phyloP scores from a whole-genome alignment of 2,329 filamentous ascomycete genomes.

The Chrysosporium queenslandicum region DNA sequence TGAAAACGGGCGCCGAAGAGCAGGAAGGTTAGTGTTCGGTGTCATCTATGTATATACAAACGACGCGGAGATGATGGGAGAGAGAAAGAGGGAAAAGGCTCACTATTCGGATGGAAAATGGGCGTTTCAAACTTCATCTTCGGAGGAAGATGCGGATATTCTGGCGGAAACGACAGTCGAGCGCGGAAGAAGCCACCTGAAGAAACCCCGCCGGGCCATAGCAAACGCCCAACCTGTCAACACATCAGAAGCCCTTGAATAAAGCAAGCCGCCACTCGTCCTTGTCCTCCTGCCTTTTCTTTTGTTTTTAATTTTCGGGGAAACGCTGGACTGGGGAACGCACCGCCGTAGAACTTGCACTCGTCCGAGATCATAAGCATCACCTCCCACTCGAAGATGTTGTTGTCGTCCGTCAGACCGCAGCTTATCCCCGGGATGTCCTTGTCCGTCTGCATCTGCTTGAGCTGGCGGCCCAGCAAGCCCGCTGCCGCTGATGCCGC shows the following conservation, averaged over 20 bases:
- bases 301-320: not conserved
- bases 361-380: conserved; percentile 98
- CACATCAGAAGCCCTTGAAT: no score
- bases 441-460: conserved; percentile 84
- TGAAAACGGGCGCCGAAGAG: conserved; percentile 24
- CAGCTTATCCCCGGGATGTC: conserved; percentile 92
- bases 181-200: conserved; percentile 87
- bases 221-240: no score
- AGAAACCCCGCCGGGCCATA: not conserved
- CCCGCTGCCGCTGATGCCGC: conserved; percentile 48
- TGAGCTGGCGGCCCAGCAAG: conserved; percentile 75
- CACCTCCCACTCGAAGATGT: conserved; percentile 96
- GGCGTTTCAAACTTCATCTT: conserved; percentile 77
- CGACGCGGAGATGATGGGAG: not conserved
- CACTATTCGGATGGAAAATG: conserved; percentile 86
- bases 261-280: no score
- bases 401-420: conserved; percentile 64
- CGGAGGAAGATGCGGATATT: conserved; percentile 81
- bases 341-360: conserved; percentile 86
- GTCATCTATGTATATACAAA: no score
- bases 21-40: not conserved
- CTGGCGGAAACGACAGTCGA: conserved; percentile 66
- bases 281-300: not conserved
- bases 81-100: conserved; percentile 20
- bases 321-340: no score